A percentile compares a stretch with the other conserved stretches of the same genome.
Conservation (phyloP, 495 filamentous ascomycete species). For the Penicillium manginii region DNA sequence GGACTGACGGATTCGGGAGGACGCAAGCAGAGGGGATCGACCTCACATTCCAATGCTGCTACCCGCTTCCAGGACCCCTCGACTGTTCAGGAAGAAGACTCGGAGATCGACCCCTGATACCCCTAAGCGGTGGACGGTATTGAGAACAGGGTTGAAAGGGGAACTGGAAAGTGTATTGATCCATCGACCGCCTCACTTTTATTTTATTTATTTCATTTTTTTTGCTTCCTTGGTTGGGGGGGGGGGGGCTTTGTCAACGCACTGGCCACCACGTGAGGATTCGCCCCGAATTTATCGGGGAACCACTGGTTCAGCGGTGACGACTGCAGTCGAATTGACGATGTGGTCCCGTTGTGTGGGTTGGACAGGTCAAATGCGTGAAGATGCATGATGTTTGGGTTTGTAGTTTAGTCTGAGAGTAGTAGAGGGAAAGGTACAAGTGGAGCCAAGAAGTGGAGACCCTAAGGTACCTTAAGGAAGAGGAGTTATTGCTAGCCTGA, state of each 20-base stretch:
- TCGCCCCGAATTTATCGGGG: slow-evolving; percentile 20
- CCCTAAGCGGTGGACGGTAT: neutral
- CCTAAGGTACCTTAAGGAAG: too few species aligned
- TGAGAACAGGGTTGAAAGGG: slow-evolving; percentile 6
- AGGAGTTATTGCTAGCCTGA: too few species aligned
- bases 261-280: slow-evolving; percentile 30
- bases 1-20: slow-evolving; percentile 32
- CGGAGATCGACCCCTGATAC: slow-evolving; percentile 4
- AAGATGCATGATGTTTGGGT: neutral
- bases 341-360: slow-evolving; percentile 3
- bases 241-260: slow-evolving; percentile 11
- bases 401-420: neutral
- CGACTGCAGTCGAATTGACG: slow-evolving; percentile 17
- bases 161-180: neutral
- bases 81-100: neutral
- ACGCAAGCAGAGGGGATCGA: slow-evolving; percentile 27
- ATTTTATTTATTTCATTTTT: neutral
- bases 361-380: slow-evolving; percentile 7
- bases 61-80: slow-evolving; percentile 21
- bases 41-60: slow-evolving; percentile 31
- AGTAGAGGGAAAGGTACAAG: neutral
- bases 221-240: neutral
- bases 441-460: neutral
- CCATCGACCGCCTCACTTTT: slow-evolving; percentile 7
- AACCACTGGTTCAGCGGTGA: slow-evolving; percentile 19